Evolutionary conservation across 1,139 yeast genomes (phyloP), one percentile per base, ranked within the genome.

Genomic region (Starmera stellimalicola): DNA sequence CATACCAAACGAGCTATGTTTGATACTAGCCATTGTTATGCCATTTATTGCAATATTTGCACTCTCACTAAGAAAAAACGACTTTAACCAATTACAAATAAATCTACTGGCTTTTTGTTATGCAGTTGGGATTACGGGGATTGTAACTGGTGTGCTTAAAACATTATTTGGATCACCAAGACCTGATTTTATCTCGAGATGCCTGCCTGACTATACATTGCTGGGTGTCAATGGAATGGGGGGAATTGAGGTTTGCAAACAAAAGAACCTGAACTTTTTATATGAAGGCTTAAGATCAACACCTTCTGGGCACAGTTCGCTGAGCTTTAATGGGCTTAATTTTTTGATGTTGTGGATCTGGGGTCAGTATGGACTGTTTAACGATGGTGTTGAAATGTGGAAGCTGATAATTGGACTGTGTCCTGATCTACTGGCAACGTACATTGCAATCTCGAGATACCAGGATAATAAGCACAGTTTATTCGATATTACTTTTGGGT

Each of bases 401-500:
- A 51, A 63, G 40, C 48, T 52, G 38, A 49, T 48, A 19, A 41
- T 47, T 8, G 36, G 55, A 6, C 6, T 28, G 8, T 36, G 57
- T 3, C 71, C 72, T 5, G 48, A 55, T 10, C 36, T 64, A 16
- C 40, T 57, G 5, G 79, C 82, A 0, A 45, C 63, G 3, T 70
- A 71, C 47, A 64, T 77, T 38, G 79, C 80, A 1, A 53, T 75
- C 37, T 69, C 77, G 34, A 60, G 84, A 42, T 71, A 79, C 12
- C 80, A 77, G 48, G 94, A 83, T 51, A 81, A 80, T 51, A 63
- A 88, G 47, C 94, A 83, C 49, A 87, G 81, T 52, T 78, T 76
- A 47, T 58, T 70, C 25, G 94, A 83, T 51, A 69, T 83, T 15
- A 43, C 72, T 2, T 53, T 73, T 32, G 94, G 94, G 2, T 56